Evolutionary conservation across 768 basidiomycete genomes (phyloP).

Genomic region (Plicaturopsis crispa): DNA sequence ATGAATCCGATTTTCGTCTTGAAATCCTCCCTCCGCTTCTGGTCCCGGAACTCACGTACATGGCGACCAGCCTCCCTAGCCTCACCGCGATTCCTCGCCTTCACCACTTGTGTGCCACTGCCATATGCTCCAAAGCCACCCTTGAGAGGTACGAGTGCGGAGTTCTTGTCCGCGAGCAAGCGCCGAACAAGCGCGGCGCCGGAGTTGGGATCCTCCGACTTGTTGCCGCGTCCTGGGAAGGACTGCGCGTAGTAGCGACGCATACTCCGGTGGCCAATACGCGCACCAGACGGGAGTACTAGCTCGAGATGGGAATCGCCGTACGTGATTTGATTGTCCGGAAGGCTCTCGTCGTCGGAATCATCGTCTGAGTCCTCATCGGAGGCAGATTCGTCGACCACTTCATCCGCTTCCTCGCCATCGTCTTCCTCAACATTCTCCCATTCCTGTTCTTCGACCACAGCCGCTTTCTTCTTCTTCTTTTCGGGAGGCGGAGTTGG

Average conservation of each 20-base stretch:
- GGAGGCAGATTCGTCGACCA: conserved; percentile 30
- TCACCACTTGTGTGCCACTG: conserved; percentile 72
- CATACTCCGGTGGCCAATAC: conserved; percentile 89
- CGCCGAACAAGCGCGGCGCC: conserved; percentile 72
- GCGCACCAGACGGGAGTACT: conserved; percentile 85
- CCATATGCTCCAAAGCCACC: conserved; percentile 89
- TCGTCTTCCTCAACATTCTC: conserved; percentile 16
- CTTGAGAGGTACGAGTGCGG: conserved; percentile 74
- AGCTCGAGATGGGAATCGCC: conserved; percentile 83
- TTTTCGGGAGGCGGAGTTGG: conserved; percentile 37
- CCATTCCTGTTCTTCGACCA: conserved; percentile 15
- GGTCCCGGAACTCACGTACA: conserved; percentile 77
- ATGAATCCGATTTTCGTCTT: conserved; percentile 76
- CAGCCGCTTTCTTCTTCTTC: conserved; percentile 10
- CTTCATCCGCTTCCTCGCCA: conserved; percentile 23
- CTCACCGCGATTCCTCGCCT: conserved; percentile 91
- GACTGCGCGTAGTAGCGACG: conserved; percentile 82
- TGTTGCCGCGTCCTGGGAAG: conserved; percentile 40
- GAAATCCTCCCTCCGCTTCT: conserved; percentile 71
- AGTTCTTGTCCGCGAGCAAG: conserved; percentile 75
- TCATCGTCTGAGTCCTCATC: conserved; percentile 27
- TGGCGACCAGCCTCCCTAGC: conserved; percentile 88
- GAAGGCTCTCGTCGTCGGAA: conserved; percentile 32
- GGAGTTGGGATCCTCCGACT: conserved; percentile 57
- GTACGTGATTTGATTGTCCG: conserved; percentile 55